Evolutionary conservation across 257 asterid species (phyloP).

Genomic region (Solanum arcanum): DNA sequence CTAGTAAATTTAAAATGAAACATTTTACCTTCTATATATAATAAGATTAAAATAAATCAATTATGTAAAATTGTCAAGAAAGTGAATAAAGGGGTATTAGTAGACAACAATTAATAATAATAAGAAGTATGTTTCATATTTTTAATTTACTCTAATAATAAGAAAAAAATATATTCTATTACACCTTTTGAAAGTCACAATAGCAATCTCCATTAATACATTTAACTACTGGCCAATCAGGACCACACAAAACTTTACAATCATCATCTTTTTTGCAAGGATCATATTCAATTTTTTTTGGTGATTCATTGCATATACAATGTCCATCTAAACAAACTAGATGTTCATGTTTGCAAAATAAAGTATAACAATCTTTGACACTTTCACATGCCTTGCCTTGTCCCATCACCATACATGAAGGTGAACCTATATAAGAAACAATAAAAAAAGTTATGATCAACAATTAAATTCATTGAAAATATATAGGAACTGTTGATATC

Average conservation of each 20-base stretch:
- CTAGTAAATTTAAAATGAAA: no score
- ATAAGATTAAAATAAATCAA: background rate
- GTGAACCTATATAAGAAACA: background rate
- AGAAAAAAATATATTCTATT: background rate
- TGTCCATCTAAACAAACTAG: background rate
- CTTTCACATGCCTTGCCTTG: background rate
- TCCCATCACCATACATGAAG: background rate
- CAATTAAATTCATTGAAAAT: background rate
- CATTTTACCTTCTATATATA: no score
- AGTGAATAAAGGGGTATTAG: background rate
- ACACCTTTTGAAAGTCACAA: background rate
- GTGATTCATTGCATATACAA: background rate
- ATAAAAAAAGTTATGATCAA: background rate
- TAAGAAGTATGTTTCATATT: background rate
- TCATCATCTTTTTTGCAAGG: background rate
- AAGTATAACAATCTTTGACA: background rate
- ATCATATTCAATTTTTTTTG: background rate
- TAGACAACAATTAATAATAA: background rate
- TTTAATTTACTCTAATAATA: background rate
- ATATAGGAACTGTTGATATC: background rate
- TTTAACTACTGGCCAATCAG: background rate
- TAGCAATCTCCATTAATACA: background rate
- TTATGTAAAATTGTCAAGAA: background rate
- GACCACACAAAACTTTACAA: background rate
- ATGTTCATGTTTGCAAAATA: background rate